These are phyloP conservation scores for Colletotrichum cereale DNA, from an alignment of 2,329 filamentous ascomycete genomes.

Conservation along the genomic window DNA sequence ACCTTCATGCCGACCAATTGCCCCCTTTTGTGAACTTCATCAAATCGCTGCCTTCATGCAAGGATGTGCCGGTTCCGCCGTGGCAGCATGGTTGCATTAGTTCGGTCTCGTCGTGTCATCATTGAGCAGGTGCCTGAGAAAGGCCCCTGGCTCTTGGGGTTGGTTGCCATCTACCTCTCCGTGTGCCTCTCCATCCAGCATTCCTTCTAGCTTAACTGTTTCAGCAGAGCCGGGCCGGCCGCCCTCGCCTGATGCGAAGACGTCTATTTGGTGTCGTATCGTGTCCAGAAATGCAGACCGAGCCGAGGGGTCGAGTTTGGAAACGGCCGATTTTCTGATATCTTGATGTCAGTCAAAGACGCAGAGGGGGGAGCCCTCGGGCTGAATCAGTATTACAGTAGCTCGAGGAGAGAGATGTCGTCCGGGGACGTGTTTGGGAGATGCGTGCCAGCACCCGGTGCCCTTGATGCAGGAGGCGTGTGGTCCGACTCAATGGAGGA, in stretches of 20 bases:
- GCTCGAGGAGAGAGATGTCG: conserved; percentile 28
- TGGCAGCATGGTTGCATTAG: background rate
- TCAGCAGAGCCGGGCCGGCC: background rate
- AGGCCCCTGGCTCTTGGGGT: conserved; percentile 1
- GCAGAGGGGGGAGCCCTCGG: conserved; percentile 3
- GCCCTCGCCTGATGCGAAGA: conserved; percentile 1
- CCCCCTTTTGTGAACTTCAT: background rate
- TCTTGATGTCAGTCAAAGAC: conserved; percentile 15
- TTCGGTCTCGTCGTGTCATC: conserved; percentile 22
- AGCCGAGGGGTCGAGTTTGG: conserved; percentile 28
- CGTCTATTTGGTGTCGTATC: conserved; percentile 28
- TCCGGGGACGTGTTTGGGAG: background rate
- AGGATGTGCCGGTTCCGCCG: background rate
- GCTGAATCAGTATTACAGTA: conserved; percentile 24
- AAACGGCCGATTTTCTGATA: conserved; percentile 25
- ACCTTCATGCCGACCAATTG: background rate
- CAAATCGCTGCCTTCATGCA: background rate
- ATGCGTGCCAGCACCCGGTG: background rate
- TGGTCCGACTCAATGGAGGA: conserved; percentile 24
- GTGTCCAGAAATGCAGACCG: conserved; percentile 20
- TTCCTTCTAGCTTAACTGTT: background rate
- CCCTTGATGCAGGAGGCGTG: conserved; percentile 11
- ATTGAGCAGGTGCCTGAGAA: conserved; percentile 27
- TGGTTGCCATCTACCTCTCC: background rate
- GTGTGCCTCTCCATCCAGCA: conserved; percentile 5